Base-by-base conservation (phyloP, 2,329 filamentous ascomycete species). In the Capronia americana region DNA sequence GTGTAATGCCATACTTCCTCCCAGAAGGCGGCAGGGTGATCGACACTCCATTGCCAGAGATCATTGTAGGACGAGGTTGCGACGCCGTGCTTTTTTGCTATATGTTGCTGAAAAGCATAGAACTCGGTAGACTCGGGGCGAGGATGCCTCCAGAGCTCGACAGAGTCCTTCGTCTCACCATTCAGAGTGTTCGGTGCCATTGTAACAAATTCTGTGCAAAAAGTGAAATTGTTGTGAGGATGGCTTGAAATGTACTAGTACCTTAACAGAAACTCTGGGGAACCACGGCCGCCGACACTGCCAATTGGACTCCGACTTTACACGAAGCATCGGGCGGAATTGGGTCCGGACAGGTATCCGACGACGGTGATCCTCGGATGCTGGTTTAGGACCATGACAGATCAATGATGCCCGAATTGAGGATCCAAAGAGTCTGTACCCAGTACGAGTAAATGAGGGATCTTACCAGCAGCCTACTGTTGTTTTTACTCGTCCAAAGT, bases 11-110 rank as follows among this genome's bases (percentile, higher is more conserved):
- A 97, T 10, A 92, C 86, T 63, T 93, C 89, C 57, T 86, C 88
- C 94, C 94, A 98, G 77, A 97, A 96, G 1, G 84, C 81, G 26
- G 88, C 84, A 7, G 92, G 84, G 72, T 94, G 84, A 7, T 90
- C 86, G 69, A 95, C 85, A 71, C 92, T 97, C 94, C 94, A 98
- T 75, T 86, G 81, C 80, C 94, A 91, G 8, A 98, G 85, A n/a
- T 87, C 87, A 23, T 88, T 80, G 75, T 97, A 97, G 69, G 83
- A 87, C 20, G 83, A 76, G 55, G 95, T 82, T 24, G 82, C 76
- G 63, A 92, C 77, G 11, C 81, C 79, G 74, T 93, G 86, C 73
- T 90, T 90, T 68, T 85, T 76, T 77, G 90, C 92, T 70, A 96
- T 83, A 60, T 82, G 82, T 72, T 88, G 82, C 71, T 92, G 84